Evolutionary conservation across 108 stramenopile genomes (phyloP).

Genomic region (Stephanodiscus triporus): DNA sequence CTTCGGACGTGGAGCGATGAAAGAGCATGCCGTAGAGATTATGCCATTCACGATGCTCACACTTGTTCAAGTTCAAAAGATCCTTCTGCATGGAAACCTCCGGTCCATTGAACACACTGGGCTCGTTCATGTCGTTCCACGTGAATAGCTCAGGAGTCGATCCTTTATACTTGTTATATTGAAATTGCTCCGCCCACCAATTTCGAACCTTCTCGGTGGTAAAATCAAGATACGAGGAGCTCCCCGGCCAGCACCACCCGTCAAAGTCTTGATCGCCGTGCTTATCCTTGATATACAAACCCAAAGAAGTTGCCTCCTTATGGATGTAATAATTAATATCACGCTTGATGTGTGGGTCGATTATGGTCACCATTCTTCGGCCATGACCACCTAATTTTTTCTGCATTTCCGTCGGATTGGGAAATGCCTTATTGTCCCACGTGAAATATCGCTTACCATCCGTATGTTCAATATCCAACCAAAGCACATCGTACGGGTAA

Average conservation of each 20-base stretch:
- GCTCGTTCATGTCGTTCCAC: conserved; percentile 99
- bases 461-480: conserved; percentile 99
- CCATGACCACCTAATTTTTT: conserved; percentile 88
- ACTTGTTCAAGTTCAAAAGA: conserved; percentile 80
- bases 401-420: conserved; percentile 93
- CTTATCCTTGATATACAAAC: conserved; percentile 95
- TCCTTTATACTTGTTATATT: conserved; percentile 91
- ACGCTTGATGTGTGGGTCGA: conserved; percentile 99
- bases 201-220: conserved; percentile 87
- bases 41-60: conserved; percentile 99
- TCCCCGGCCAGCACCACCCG: conserved; percentile 99
- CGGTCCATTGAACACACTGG: conserved; percentile 99
- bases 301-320: conserved; percentile 91
- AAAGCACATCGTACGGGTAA: conserved; percentile 99
- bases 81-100: conserved; percentile 98
- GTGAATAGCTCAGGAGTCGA: conserved; percentile 93
- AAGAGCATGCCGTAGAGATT: conserved; percentile 99
- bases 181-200: conserved; percentile 98
- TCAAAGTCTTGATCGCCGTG: conserved; percentile 92
- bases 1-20: conserved; percentile 95
- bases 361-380: conserved; percentile 98
- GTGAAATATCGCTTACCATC: conserved; percentile 99
- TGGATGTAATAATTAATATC: conserved; percentile 94
- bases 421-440: conserved; percentile 96
- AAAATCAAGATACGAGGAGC: conserved; percentile 99